Conservation (phyloP, 192 early-diverging fungal species). For the Chytriomyces hyalinus region DNA sequence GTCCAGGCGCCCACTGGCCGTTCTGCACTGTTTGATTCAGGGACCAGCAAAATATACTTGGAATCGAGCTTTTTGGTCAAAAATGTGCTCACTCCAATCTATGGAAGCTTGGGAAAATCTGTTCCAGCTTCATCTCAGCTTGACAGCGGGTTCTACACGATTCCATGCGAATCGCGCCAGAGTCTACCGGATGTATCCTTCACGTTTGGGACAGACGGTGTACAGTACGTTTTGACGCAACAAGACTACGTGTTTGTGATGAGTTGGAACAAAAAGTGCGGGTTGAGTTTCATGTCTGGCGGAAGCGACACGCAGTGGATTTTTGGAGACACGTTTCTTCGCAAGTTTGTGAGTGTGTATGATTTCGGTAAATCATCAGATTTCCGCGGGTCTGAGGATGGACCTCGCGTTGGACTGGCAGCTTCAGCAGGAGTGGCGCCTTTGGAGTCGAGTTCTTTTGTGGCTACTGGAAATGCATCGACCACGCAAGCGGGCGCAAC, state of each 20-base stretch:
- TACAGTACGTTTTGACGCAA: background rate
- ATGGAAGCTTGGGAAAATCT: background rate
- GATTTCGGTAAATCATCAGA: background rate
- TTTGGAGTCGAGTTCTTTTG: background rate
- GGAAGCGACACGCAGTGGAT: background rate
- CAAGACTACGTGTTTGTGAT: constrained; percentile 9
- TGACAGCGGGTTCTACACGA: background rate
- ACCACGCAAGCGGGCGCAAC: no score
- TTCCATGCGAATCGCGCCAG: background rate
- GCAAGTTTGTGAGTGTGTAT: background rate
- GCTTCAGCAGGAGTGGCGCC: background rate
- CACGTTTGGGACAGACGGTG: background rate
- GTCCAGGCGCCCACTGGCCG: background rate
- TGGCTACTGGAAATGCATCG: background rate
- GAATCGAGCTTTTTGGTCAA: background rate
- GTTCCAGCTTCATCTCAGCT: no score
- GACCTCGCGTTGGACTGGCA: background rate
- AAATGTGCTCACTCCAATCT: constrained; percentile 2
- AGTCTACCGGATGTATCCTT: constrained; percentile 9
- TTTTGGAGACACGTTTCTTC: background rate
- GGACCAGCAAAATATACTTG: background rate
- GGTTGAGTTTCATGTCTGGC: no score
- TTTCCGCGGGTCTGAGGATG: background rate
- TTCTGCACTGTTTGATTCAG: background rate
- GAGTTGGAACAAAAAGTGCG: no score